These are phyloP conservation scores for Lentinula edodes DNA, from an alignment of 768 basidiomycete species.

Conservation along the genomic window DNA sequence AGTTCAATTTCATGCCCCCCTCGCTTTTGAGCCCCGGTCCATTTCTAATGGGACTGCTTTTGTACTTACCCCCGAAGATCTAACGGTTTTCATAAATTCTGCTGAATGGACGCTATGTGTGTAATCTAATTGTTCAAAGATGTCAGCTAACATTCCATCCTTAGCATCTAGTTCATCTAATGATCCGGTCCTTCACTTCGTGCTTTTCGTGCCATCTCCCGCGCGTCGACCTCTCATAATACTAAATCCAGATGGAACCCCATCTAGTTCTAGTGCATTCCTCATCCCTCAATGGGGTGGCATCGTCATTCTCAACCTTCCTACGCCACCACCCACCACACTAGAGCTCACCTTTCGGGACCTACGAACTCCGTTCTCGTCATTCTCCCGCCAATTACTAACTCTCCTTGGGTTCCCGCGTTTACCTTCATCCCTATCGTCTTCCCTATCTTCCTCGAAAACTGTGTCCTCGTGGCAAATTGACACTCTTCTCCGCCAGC, in stretches of 20 bases:
- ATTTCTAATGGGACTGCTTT: conserved; percentile 34
- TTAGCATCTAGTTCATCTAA: conserved; percentile 89
- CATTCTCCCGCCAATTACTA: conserved; percentile 69
- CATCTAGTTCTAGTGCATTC: conserved; percentile 3
- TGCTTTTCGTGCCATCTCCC: conserved; percentile 79
- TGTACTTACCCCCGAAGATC: conserved; percentile 71
- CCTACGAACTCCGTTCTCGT: conserved; percentile 49
- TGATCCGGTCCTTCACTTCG: conserved; percentile 90
- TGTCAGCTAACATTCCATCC: conserved; percentile 3
- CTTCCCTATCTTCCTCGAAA: conserved; percentile 12
- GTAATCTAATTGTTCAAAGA: conserved; percentile 9
- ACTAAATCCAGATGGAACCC: conserved; percentile 2
- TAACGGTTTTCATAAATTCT: conserved; percentile 92
- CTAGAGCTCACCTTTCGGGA: conserved; percentile 34
- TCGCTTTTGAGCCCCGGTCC: conserved; percentile 65
- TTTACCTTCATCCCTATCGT: conserved; percentile 43
- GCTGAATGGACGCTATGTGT: conserved; percentile 93
- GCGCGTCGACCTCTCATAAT: conserved; percentile 67
- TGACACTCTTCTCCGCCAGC: conserved; percentile 66
- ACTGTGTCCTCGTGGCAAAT: conserved; percentile 67
- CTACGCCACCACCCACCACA: conserved; percentile 21
- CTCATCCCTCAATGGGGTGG: conserved; percentile 45
- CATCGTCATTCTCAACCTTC: conserved; percentile 71
- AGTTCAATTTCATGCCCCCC: conserved; percentile 85
- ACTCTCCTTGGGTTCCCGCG: conserved; percentile 76